These are phyloP conservation scores for Sclerotiophoma versabilis DNA, from an alignment of 2,329 filamentous ascomycete species.

Conservation along the genomic window DNA sequence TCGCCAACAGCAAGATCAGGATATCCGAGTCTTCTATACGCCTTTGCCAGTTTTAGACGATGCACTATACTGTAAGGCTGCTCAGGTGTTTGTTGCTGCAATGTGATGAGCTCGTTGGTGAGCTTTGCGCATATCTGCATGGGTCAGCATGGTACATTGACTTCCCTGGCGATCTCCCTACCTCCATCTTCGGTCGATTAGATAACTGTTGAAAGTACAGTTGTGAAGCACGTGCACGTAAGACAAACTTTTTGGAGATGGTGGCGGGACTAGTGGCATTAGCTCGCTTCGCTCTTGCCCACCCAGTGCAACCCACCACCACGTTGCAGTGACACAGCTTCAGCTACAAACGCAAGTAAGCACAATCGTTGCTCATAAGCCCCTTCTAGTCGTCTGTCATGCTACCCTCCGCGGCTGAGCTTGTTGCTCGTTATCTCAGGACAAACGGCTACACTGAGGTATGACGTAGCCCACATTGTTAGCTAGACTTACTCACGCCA, in stretches of 20 bases:
- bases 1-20: constrained; percentile 89
- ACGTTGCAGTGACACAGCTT: constrained; percentile 5
- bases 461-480: constrained; percentile 18
- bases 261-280: constrained; percentile 8
- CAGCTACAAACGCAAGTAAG: background rate
- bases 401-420: constrained; percentile 50
- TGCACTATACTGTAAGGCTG: constrained; percentile 49
- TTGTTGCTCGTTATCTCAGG: constrained; percentile 53
- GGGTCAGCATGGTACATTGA: background rate
- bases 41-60: constrained; percentile 69
- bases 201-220: background rate
- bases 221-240: constrained; percentile 14
- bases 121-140: constrained; percentile 20
- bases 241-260: constrained; percentile 16
- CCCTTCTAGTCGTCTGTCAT: constrained; percentile 18
- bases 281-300: constrained; percentile 11
- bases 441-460: constrained; percentile 53
- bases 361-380: background rate
- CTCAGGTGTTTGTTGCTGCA: constrained; percentile 32
- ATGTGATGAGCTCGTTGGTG: constrained; percentile 28
- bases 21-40: constrained; percentile 79
- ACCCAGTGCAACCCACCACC: constrained; percentile 1
- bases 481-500: constrained; percentile 15
- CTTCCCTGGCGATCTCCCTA: background rate
- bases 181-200: constrained; percentile 3